These are phyloP conservation scores for Aegle marmelos DNA, from an alignment of 345 rosid species.

Conservation along the genomic window DNA sequence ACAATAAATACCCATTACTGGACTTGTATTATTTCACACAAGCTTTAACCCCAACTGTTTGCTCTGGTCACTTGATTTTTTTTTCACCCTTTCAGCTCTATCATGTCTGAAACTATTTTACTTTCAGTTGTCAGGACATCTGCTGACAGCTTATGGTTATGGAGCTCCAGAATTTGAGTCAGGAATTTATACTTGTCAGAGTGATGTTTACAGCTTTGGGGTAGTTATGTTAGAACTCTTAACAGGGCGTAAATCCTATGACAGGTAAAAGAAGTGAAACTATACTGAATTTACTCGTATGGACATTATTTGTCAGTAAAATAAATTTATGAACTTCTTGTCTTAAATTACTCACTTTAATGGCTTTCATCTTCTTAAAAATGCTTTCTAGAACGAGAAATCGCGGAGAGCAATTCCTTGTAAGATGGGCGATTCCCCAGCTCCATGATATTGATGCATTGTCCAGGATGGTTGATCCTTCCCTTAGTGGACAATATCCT, in stretches of 20 bases:
- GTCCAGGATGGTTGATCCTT: slow-evolving; percentile 96
- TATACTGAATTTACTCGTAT: slow-evolving; percentile 1
- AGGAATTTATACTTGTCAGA: slow-evolving; percentile 76
- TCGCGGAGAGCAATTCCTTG: slow-evolving; percentile 88
- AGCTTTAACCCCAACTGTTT: background rate
- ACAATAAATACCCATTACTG: background rate
- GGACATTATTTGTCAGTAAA: background rate
- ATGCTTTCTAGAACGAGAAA: slow-evolving; percentile 46
- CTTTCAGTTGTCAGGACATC: slow-evolving; percentile 89
- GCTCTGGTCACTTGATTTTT: background rate
- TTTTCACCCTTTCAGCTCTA: background rate
- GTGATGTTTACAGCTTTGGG: slow-evolving; percentile 97
- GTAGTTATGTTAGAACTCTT: slow-evolving; percentile 96
- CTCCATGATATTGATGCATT: slow-evolving; percentile 92
- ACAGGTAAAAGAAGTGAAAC: slow-evolving; percentile 47
- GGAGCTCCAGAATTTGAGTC: slow-evolving; percentile 98
- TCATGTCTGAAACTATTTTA: slow-evolving; percentile 20
- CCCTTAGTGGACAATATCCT: slow-evolving; percentile 70
- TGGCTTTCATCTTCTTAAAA: background rate
- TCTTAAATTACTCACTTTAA: background rate
- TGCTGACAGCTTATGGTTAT: slow-evolving; percentile 71
- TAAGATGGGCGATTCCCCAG: slow-evolving; percentile 96
- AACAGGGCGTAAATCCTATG: slow-evolving; percentile 86
- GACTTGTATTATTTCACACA: background rate
- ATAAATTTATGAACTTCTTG: background rate